Base-by-base conservation (phyloP, 768 basidiomycete genomes). In the Hygrophorus russula region DNA sequence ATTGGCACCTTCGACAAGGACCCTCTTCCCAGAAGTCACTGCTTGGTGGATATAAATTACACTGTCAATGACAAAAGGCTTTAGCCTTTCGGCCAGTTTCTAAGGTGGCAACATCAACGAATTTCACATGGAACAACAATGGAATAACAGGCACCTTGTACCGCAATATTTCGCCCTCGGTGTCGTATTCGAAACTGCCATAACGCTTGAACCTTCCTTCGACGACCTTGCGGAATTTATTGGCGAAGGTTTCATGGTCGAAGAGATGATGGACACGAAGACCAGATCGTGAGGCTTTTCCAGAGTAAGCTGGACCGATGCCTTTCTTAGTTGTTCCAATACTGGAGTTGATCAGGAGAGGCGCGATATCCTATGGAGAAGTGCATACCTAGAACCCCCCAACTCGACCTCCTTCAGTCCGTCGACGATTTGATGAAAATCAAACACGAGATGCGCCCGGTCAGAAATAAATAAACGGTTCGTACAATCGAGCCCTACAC, bases 341-440 rank as follows among this genome's bases (percentile, higher is more conserved):
- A 62, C 87, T 90, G 44, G 20, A 12, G 29, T 20, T 13, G 29
- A 43, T 37, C 41, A 19, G 30, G 44, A 18, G 20, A 44, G 34
- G 41, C 24, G n/a, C 30, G 6, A 11, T 28, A 30, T 2, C 18
- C 27, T 32, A 38, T 28, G 43, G 36, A 36, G 20, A 9, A 6
- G n/a, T 14, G 50, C 52, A 28, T 51, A 81, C 81, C 82, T 87
- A 1, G 80, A 82, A 7, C 89, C 87, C 17, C 96, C 96, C 17
- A 98, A 76, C 60, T 98, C 96, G 31, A 91, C 89, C 61, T 99
- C 96, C 61, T 98, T 99, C 56, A 99, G 67, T 4, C 96, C 96
- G 58, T 99, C 96, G 20, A 98, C 96, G 56, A 98, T 97, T 68
- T 99, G 96, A 64, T 99, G 96, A 62, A 99, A 98, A 59, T 98